Conservation (phyloP, 192 early-diverging fungal species). For the Coemansia sp. region DNA sequence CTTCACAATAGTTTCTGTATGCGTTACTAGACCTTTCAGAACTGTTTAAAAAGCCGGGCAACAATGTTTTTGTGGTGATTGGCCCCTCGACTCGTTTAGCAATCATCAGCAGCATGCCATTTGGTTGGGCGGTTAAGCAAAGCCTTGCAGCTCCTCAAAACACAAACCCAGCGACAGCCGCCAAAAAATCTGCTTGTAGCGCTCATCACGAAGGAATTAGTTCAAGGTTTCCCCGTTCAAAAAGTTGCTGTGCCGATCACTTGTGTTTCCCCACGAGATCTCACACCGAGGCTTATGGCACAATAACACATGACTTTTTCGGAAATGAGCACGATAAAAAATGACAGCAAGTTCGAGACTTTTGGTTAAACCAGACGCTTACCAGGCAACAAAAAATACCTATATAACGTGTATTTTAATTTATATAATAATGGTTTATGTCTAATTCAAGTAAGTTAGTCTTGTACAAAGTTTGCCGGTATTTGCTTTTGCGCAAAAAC, state of each 20-base stretch:
- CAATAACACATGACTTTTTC: background rate
- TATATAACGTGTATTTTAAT: background rate
- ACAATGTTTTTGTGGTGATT: conserved; percentile 14
- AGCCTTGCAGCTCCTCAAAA: conserved; percentile 11
- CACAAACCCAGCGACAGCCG: conserved; percentile 9
- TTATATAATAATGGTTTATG: background rate
- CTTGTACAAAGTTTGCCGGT: too few relatives aligned
- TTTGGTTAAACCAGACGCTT: background rate
- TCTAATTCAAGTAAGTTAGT: too few relatives aligned
- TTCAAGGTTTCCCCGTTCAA: background rate
- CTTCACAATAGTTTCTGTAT: too few relatives aligned
- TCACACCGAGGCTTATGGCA: background rate
- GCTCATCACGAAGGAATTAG: conserved; percentile 17
- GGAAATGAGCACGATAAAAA: background rate
- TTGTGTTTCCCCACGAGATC: background rate
- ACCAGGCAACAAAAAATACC: background rate
- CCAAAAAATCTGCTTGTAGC: conserved; percentile 19
- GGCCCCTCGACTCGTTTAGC: conserved; percentile 17
- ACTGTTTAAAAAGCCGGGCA: conserved; percentile 15
- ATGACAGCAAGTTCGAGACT: background rate
- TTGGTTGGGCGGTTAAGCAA: conserved; percentile 16
- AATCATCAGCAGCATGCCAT: conserved; percentile 12
- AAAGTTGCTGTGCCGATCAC: background rate
- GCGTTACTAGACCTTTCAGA: conserved; percentile 20
- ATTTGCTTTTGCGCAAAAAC: too few relatives aligned